Conservation (phyloP, 2,329 filamentous ascomycete genomes). For the Colletotrichum sublineola region DNA sequence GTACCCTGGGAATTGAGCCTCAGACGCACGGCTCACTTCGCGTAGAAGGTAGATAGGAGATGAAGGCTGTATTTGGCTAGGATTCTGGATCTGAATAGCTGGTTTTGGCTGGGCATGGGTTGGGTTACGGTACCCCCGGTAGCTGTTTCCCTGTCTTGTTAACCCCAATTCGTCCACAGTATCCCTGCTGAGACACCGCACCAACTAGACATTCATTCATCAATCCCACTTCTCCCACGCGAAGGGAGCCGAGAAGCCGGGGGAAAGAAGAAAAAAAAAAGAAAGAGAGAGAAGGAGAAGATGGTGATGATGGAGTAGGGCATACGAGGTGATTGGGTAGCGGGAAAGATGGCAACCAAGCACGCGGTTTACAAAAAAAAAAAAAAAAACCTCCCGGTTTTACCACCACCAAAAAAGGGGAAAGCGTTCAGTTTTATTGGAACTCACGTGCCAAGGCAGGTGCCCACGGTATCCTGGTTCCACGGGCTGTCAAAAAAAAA, state of each 20-base stretch:
- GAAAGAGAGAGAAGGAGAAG: too few relatives aligned
- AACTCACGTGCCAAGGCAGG: background rate
- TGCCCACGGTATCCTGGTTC: too few relatives aligned
- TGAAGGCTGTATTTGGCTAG: background rate
- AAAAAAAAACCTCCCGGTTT: too few relatives aligned
- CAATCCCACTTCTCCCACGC: too few relatives aligned
- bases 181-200: conserved; percentile 41
- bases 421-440: too few relatives aligned
- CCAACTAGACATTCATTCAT: conserved; percentile 28
- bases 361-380: too few relatives aligned
- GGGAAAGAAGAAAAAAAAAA: too few relatives aligned
- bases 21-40: background rate
- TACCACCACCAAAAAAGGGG: too few relatives aligned
- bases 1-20: conserved; percentile 24
- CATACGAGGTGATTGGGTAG: background rate
- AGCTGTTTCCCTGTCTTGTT: conserved; percentile 3
- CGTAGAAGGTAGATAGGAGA: background rate
- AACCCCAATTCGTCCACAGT: conserved; percentile 24
- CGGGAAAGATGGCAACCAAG: background rate
- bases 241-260: too few relatives aligned
- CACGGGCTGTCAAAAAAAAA: background rate
- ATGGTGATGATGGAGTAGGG: background rate
- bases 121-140: background rate
- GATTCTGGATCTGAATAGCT: conserved; percentile 6
- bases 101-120: background rate